phyloP scores from a whole-genome alignment of 768 basidiomycete genomes.

The Lentinula edodes region DNA sequence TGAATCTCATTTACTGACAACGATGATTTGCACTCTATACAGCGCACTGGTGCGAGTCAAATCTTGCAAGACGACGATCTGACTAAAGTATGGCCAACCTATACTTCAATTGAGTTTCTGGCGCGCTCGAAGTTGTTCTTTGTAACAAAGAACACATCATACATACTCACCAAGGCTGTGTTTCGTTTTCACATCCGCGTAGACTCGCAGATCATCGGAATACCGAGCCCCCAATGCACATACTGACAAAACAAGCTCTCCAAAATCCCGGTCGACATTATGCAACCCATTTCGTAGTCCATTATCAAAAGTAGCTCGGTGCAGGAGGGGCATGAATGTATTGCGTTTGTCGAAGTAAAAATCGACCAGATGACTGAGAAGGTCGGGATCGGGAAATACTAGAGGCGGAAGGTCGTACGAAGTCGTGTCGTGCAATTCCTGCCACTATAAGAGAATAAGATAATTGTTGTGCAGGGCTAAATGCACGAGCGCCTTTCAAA shows the following conservation, averaged over 20 bases:
- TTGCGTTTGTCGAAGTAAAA: constrained; percentile 62
- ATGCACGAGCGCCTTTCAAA: neutral
- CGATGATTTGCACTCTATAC: too few species aligned
- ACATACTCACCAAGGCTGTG: constrained; percentile 19
- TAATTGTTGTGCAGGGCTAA: too few species aligned
- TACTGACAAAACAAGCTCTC: constrained; percentile 42
- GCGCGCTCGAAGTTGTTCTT: neutral
- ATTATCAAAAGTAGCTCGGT: constrained; percentile 62
- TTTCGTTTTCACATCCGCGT: constrained; percentile 25
- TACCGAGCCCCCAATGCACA: constrained; percentile 56
- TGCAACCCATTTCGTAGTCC: constrained; percentile 46
- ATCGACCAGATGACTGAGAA: constrained; percentile 50
- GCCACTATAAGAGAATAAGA: too few species aligned
- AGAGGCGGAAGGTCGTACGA: neutral
- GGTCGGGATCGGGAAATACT: constrained; percentile 47
- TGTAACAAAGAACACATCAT: constrained; percentile 36
- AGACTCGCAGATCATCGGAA: constrained; percentile 55
- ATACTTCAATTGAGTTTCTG: constrained; percentile 13
- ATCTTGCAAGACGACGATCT: too few species aligned
- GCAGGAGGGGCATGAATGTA: constrained; percentile 57
- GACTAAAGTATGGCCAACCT: too few species aligned
- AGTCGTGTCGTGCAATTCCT: too few species aligned
- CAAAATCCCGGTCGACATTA: constrained; percentile 40
- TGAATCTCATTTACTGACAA: too few species aligned
- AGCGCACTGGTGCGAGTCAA: too few species aligned